These are phyloP conservation scores for Plantago rigida DNA, from an alignment of 305 asterid genomes.

Conservation along the genomic window DNA sequence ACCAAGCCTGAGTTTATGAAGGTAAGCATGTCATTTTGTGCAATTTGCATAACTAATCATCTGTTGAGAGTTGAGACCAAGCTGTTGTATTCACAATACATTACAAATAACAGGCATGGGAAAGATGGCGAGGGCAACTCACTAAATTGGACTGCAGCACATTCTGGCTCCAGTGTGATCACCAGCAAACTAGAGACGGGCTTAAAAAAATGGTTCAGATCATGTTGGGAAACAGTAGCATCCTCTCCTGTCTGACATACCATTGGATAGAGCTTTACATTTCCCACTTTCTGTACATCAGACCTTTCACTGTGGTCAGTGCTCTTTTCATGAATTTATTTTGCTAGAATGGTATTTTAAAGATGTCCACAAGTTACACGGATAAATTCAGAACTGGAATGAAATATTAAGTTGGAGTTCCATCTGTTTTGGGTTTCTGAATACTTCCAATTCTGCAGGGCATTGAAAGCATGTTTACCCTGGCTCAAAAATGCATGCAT, in stretches of 20 bases:
- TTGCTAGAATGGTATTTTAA: background rate
- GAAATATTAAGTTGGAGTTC: conserved; percentile 2
- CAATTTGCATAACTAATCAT: conserved; percentile 16
- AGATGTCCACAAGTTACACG: background rate
- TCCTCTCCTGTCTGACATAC: conserved; percentile 58
- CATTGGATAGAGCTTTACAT: conserved; percentile 86
- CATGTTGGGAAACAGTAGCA: conserved; percentile 70
- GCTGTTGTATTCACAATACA: conserved; percentile 15
- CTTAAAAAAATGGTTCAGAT: conserved; percentile 78
- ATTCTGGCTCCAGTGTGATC: conserved; percentile 90
- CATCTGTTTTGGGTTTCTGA: conserved; percentile 19
- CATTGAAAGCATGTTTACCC: conserved; percentile 68
- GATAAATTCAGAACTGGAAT: background rate
- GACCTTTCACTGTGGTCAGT: conserved; percentile 80
- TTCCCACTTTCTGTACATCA: conserved; percentile 75
- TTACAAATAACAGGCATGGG: conserved; percentile 73
- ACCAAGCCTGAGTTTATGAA: conserved; percentile 87
- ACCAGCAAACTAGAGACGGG: conserved; percentile 62
- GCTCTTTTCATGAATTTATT: conserved; percentile 3
- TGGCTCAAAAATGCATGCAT: conserved; percentile 84
- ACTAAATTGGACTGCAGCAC: conserved; percentile 82
- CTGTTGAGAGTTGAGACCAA: conserved; percentile 4
- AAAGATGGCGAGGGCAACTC: conserved; percentile 83
- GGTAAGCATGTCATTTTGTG: conserved; percentile 36
- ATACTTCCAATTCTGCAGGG: conserved; percentile 49